Conservation (phyloP, 306 rosid genomes). For the Vicia sativa region DNA sequence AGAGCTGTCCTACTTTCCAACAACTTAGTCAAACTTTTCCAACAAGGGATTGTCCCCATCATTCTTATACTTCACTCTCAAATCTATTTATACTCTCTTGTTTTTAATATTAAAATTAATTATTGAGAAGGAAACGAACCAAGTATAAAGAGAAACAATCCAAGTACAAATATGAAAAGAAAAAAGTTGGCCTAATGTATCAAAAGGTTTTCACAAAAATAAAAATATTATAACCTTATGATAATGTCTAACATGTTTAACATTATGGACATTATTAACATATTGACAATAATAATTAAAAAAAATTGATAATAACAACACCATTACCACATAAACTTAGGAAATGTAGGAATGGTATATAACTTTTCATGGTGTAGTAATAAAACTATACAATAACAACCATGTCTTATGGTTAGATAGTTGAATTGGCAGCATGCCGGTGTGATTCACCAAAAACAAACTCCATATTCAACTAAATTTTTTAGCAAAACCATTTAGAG, state of each 20-base stretch:
- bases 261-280: conserved; percentile 1
- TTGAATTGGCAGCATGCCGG: no score
- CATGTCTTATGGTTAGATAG: no score
- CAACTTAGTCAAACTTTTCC: conserved; percentile 19
- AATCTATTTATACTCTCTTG: conserved; percentile 24
- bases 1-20: conserved; percentile 22
- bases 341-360: no score
- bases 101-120: conserved; percentile 4
- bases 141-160: conserved; percentile 14
- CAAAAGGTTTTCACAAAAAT: conserved; percentile 24
- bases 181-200: conserved; percentile 2
- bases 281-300: no score
- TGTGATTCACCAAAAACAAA: no score
- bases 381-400: no score
- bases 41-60: conserved; percentile 30
- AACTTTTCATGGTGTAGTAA: no score
- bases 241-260: conserved; percentile 19
- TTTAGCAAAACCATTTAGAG: no score
- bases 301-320: no score
- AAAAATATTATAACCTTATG: conserved; percentile 1
- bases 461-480: no score
- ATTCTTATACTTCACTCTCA: conserved; percentile 32
- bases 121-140: background rate
- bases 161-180: conserved; percentile 13
- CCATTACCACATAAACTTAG: no score